phyloP scores from a whole-genome alignment of 176 grass and related monocot genomes.

The Rhynchospora pubera region DNA sequence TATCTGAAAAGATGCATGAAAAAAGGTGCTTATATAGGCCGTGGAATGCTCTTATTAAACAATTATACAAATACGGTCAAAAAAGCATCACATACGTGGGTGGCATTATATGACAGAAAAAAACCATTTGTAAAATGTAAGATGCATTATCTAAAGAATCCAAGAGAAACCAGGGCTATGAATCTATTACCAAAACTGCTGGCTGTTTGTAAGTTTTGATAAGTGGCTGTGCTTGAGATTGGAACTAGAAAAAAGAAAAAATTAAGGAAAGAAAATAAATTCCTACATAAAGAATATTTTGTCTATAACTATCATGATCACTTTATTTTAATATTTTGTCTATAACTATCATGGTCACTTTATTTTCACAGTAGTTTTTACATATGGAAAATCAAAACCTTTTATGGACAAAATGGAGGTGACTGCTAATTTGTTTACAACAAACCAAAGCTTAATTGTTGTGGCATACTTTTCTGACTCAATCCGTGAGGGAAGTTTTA shows the following conservation, averaged over 20 bases:
- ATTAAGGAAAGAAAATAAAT: not conserved
- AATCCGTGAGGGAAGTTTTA: not conserved
- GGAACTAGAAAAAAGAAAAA: not conserved
- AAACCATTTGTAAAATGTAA: not conserved
- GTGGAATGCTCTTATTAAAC: not conserved
- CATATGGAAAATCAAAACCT: not conserved
- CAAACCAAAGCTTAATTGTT: not conserved
- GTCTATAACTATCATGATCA: too few relatives aligned
- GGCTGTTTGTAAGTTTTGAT: constrained; percentile 13
- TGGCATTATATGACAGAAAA: not conserved
- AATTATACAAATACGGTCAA: not conserved
- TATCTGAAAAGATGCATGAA: not conserved
- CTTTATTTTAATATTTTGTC: too few relatives aligned
- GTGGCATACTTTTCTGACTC: not conserved
- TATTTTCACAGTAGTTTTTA: not conserved
- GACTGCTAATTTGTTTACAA: not conserved
- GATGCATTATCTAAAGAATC: not conserved
- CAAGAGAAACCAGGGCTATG: not conserved
- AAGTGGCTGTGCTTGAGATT: not conserved
- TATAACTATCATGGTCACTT: too few relatives aligned
- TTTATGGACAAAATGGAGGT: not conserved
- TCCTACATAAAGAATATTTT: too few relatives aligned
- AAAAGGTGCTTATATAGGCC: not conserved
- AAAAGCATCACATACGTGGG: not conserved
- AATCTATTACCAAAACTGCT: not conserved